Evolutionary conservation across 768 basidiomycete species (phyloP).

Genomic region (Lactifluus rugatus): DNA sequence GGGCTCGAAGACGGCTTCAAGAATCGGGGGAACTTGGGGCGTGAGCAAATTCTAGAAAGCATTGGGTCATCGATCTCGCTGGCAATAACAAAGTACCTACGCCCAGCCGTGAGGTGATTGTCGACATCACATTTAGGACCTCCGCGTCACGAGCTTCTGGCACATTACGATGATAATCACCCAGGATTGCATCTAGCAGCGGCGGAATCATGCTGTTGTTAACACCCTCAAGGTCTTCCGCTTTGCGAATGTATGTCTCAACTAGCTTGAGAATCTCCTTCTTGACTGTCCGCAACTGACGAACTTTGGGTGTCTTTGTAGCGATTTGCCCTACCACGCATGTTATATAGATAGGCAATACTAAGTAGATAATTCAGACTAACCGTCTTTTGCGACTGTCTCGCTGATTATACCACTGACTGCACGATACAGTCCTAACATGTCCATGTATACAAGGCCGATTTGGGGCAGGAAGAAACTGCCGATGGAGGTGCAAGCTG

Average conservation of each 20-base stretch:
- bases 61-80: constrained; percentile 15
- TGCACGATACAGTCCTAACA: constrained; percentile 96
- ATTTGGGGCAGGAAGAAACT: constrained; percentile 97
- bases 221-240: constrained; percentile 91
- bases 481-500: constrained; percentile 94
- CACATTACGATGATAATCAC: constrained; percentile 92
- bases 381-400: constrained; percentile 79
- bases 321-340: constrained; percentile 62
- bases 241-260: constrained; percentile 96
- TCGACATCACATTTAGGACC: constrained; percentile 94
- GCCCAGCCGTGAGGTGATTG: constrained; percentile 80
- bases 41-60: constrained; percentile 62
- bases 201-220: constrained; percentile 91
- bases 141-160: constrained; percentile 92
- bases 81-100: constrained; percentile 39
- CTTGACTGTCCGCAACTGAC: constrained; percentile 91
- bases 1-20: constrained; percentile 96
- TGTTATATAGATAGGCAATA: constrained; percentile 9
- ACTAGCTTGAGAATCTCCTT: constrained; percentile 96
- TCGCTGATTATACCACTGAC: constrained; percentile 95
- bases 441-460: constrained; percentile 91
- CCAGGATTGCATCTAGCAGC: constrained; percentile 92
- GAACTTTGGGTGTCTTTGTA: constrained; percentile 94
- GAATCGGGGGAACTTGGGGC: constrained; percentile 87
- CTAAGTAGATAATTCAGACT: constrained; percentile 14